phyloP scores from a whole-genome alignment of 129 eudicot genomes.

The Ambrosia trifida region DNA sequence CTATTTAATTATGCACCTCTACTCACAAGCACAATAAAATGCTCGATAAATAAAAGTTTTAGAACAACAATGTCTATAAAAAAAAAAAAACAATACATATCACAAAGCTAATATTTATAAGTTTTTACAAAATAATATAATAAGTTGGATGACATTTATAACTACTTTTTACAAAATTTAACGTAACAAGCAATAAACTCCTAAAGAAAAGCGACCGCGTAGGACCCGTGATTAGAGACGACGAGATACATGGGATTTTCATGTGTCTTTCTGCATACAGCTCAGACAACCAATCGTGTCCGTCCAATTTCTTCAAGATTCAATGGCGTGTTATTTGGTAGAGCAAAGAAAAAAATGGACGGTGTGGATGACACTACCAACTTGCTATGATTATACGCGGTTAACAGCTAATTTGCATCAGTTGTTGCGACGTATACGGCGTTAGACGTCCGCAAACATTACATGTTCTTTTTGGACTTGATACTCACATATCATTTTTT shows the following conservation, averaged over 20 bases:
- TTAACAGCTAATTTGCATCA: slow-evolving; percentile 29
- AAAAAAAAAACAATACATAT: too few species aligned
- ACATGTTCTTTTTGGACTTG: slow-evolving; percentile 36
- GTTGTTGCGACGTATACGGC: slow-evolving; percentile 35
- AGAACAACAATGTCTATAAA: too few species aligned
- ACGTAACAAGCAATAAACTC: slow-evolving; percentile 13
- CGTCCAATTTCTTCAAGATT: slow-evolving; percentile 14
- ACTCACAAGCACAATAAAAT: too few species aligned
- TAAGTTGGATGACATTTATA: not conserved
- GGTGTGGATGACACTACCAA: slow-evolving; percentile 28
- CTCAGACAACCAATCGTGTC: slow-evolving; percentile 18
- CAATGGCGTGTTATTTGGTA: slow-evolving; percentile 5
- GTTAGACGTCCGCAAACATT: slow-evolving; percentile 36
- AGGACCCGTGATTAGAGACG: slow-evolving; percentile 39
- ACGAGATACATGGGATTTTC: slow-evolving; percentile 33
- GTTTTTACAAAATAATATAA: not conserved
- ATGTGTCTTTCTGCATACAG: slow-evolving; percentile 31
- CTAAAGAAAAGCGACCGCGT: slow-evolving; percentile 34
- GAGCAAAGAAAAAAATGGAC: slow-evolving; percentile 6
- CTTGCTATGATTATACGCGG: slow-evolving; percentile 38
- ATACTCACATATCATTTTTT: not conserved
- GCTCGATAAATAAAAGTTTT: too few species aligned
- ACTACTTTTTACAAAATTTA: slow-evolving; percentile 7
- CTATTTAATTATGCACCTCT: too few species aligned
- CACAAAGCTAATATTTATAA: not conserved